Base-by-base conservation (phyloP, 306 rosid species). In the Quercus rubra region DNA sequence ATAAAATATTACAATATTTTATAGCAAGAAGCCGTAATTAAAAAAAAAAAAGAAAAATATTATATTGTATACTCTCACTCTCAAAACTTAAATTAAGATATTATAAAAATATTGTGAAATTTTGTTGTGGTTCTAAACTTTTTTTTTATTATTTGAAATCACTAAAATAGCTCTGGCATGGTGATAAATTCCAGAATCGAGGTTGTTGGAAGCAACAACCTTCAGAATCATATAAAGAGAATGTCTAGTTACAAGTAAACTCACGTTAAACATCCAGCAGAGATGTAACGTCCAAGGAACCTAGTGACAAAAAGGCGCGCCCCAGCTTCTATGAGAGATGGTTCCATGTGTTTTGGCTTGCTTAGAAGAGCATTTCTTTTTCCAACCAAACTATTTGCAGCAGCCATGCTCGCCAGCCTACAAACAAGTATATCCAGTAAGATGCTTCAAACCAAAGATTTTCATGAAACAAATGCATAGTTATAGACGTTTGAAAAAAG, bases 341-440 rank as follows among this genome's bases (percentile, higher is more conserved):
- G 94, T 57, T 80, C 94, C 97, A 90, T 88, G 82, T 84, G 94
- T 83, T 90, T 92, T 23, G 98, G 97, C 70, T 92, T 89, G 82
- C 86, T 82, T 72, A 84, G 79, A 66, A 86, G 89, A 33, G 85
- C 69, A 73, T 7, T 38, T 38, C 8, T 7, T 38, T 38, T 38
- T 38, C 46, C 46, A 7, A 38, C 11, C 46, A 38, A 38, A 38
- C 77, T 88, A 77, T 87, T 83, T 59, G 98, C 97, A 71, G 96
- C 94, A 66, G 66, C 74, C 91, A 88, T 88, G 67, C 46, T 7
- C 46, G 46, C 97, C 98, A 78, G 94, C 97, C 98, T 93, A 88
- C 77, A 86, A 70, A 82, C 43, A 46, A 9, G 15, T 46, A 46
- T 46, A 46, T 12, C 54, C 13, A 3, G 17, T 46, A 46, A 46